Conservation (phyloP, 768 basidiomycete species). For the Boletus fagicola region DNA sequence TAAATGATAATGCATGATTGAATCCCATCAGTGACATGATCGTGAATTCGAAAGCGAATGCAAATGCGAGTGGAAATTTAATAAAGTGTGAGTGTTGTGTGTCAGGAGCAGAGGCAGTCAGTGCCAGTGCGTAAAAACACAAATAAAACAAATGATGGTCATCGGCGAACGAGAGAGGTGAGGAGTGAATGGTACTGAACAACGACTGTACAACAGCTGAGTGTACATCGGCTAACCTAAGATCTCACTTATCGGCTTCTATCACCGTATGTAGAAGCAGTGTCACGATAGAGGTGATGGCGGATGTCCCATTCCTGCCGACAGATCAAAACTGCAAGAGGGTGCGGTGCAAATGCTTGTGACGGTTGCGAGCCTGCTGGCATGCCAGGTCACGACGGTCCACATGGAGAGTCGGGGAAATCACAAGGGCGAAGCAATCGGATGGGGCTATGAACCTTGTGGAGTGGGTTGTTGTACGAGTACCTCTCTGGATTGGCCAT, state of each 20-base stretch:
- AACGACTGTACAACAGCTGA: constrained; percentile 24
- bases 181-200: constrained; percentile 18
- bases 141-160: constrained; percentile 24
- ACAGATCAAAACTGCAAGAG: constrained; percentile 14
- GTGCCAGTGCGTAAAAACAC: constrained; percentile 22
- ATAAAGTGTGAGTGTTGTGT: constrained; percentile 12
- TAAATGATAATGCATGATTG: constrained; percentile 32
- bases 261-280: constrained; percentile 11
- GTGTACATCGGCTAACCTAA: constrained; percentile 21
- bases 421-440: background rate
- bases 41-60: constrained; percentile 23
- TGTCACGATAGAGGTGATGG: constrained; percentile 3
- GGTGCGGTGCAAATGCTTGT: constrained; percentile 2
- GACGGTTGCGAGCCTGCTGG: constrained; percentile 7
- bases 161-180: constrained; percentile 17
- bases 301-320: constrained; percentile 2
- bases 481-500: constrained; percentile 62
- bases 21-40: constrained; percentile 21
- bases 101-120: constrained; percentile 10
- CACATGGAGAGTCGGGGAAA: constrained; percentile 6
- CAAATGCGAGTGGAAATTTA: constrained; percentile 15
- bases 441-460: constrained; percentile 50
- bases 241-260: constrained; percentile 14
- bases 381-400: constrained; percentile 7
- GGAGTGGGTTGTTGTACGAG: constrained; percentile 73